Evolutionary conservation across 768 basidiomycete genomes (phyloP).

Genomic region (Podaxis sp.): DNA sequence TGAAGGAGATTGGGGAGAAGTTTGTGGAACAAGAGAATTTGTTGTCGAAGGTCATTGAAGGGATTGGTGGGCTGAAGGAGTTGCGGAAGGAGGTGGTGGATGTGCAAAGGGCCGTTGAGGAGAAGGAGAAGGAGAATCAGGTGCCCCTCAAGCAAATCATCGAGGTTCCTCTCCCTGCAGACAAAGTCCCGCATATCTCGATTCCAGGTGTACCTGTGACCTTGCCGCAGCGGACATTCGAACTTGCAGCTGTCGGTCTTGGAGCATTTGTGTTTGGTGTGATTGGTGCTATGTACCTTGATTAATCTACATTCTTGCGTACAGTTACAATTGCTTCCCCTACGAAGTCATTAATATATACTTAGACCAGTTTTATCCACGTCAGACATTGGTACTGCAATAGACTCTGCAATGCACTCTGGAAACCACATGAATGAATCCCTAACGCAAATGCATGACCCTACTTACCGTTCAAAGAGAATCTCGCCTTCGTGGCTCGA

Average conservation of each 20-base stretch:
- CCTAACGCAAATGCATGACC: not conserved
- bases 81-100: conserved; percentile 1
- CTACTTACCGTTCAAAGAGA: conserved; percentile 45
- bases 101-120: conserved; percentile 2
- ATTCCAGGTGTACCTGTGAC: conserved; percentile 7
- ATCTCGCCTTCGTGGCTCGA: conserved; percentile 42
- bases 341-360: not conserved
- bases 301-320: conserved; percentile 14
- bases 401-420: conserved; percentile 59
- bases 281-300: conserved; percentile 28
- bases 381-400: conserved; percentile 38
- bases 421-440: not conserved
- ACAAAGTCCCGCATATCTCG: conserved; percentile 3
- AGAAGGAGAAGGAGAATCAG: not conserved
- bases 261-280: conserved; percentile 38
- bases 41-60: conserved; percentile 26
- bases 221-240: conserved; percentile 24
- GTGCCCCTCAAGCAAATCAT: not conserved
- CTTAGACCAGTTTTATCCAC: not conserved
- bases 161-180: conserved; percentile 6
- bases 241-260: conserved; percentile 32
- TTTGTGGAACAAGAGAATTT: conserved; percentile 46
- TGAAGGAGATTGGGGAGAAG: conserved; percentile 46
- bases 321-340: not conserved
- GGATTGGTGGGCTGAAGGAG: conserved; percentile 18